phyloP scores from a whole-genome alignment of 2,329 filamentous ascomycete genomes.

The Ophioceras dolichostomum region DNA sequence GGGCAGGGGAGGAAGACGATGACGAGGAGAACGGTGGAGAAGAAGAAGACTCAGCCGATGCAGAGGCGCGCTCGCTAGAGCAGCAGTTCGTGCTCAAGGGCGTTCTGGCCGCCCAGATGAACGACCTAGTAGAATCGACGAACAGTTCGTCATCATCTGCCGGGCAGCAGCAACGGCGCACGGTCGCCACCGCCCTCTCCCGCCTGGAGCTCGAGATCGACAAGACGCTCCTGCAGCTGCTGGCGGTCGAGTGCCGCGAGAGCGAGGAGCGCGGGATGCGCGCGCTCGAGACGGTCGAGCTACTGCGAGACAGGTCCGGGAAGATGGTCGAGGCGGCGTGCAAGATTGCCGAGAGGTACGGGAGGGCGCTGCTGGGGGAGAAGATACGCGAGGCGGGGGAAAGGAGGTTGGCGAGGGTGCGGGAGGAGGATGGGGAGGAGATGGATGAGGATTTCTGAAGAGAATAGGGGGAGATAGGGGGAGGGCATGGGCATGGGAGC shows the following conservation, averaged over 20 bases:
- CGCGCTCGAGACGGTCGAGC: constrained; percentile 74
- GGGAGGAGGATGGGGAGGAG: background rate
- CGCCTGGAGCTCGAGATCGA: constrained; percentile 75
- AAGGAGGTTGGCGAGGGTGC: constrained; percentile 43
- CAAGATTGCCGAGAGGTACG: constrained; percentile 82
- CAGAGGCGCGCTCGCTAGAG: constrained; percentile 55
- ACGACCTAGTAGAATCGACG: constrained; percentile 52
- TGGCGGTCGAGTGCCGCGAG: constrained; percentile 82
- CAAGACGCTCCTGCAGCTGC: constrained; percentile 77
- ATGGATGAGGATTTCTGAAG: constrained; percentile 2
- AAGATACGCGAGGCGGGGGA: constrained; percentile 87
- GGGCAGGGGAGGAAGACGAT: constrained; percentile 15
- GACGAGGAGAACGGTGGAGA: constrained; percentile 16
- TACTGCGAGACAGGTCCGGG: constrained; percentile 76
- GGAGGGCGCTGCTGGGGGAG: constrained; percentile 64
- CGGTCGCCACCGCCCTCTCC: constrained; percentile 36
- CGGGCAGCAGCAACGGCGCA: constrained; percentile 38
- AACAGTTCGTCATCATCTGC: constrained; percentile 48
- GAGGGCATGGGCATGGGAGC: too few relatives aligned
- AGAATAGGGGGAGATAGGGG: too few relatives aligned
- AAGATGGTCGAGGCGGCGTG: constrained; percentile 85
- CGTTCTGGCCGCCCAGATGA: constrained; percentile 59
- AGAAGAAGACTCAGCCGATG: constrained; percentile 12
- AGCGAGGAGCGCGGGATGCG: constrained; percentile 93
- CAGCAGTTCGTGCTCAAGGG: constrained; percentile 69